Evolutionary conservation across 805 yeast genomes (phyloP), one percentile per base, ranked within the genome.

Genomic region (Lipomyces sp.): DNA sequence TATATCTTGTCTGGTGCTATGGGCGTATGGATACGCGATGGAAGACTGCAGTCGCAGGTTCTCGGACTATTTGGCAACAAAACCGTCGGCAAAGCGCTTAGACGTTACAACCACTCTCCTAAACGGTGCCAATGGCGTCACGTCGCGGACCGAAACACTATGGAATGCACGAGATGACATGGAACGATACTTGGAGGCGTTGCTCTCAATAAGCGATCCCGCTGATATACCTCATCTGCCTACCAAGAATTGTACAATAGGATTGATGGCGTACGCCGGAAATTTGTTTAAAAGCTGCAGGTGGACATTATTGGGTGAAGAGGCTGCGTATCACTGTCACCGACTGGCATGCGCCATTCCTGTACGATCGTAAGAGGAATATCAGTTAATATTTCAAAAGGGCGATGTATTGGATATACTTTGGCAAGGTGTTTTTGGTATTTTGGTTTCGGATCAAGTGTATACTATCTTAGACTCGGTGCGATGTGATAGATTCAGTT

Each of bases 381-480:
- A 24, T 24, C 24, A 24, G 24, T 24, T 24, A 24, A 24, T 24
- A 24, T 24, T 24, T 24, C 24, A 24, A 24, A 24, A 24, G 24
- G 24, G 37, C 2, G 4, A 34, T 34, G 37, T 8, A 15, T 53
- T 45, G 18, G 1, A 13, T 15, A 86, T 24, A 24, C 24, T 85
- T 69, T 83, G 83, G 67, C 82, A 77, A 65, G 80, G 82, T 72
- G 90, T 83, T 74, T 90, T 74, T 90, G 93, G 74, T n/a, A 2
- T 57, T 18, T 90, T 87, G 50, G 87, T 87, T 1, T 85, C 90
- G 0, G 95, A 90, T 7, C 37, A 8, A 34, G 37, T 18, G 56
- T 50, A 15, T 53, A 24, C 6, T 57, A 42, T 39, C 24, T 24
- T 24, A 24, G 24, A 24, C 24, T 24, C 24, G 24, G 24, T 24